A percentile compares a stretch with the other conserved stretches of the same genome.
Conservation (phyloP, 129 eudicot species). For the Dittrichia graveolens region DNA sequence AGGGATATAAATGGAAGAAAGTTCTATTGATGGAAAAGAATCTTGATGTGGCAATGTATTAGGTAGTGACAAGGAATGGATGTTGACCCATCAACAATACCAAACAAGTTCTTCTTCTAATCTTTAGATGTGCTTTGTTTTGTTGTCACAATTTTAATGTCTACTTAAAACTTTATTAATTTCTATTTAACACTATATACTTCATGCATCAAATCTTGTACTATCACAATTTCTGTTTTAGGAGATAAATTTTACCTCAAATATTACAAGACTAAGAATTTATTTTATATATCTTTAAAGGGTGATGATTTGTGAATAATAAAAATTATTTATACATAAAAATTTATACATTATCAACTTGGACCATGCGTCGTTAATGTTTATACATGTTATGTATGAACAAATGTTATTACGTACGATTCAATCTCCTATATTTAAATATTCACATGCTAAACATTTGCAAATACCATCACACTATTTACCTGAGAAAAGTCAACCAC, state of each 20-base stretch:
- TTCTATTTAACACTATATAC: constrained; percentile 9
- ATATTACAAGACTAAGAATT: too few relatives aligned
- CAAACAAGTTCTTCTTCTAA: constrained; percentile 62
- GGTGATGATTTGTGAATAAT: too few relatives aligned
- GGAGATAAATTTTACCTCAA: not conserved
- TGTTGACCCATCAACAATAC: constrained; percentile 93
- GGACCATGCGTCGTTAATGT: too few relatives aligned
- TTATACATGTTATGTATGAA: too few relatives aligned
- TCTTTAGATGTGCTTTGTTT: constrained; percentile 42
- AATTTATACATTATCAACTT: too few relatives aligned
- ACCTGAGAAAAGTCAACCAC: too few relatives aligned
- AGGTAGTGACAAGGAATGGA: constrained; percentile 80
- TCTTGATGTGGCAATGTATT: constrained; percentile 72
- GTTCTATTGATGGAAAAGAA: constrained; percentile 62
- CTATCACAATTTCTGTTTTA: not conserved
- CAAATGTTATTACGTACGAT: too few relatives aligned
- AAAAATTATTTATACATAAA: too few relatives aligned
- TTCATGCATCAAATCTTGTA: not conserved
- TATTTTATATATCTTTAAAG: too few relatives aligned
- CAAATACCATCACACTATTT: too few relatives aligned
- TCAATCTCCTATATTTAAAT: too few relatives aligned
- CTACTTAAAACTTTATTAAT: constrained; percentile 20
- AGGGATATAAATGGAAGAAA: constrained; percentile 33
- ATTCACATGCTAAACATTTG: too few relatives aligned
- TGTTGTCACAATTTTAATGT: constrained; percentile 25